Percentiles rank a stretch among this genome's conserved stretches.
Conservation (phyloP, 2,329 filamentous ascomycete species). For the Fusarium nematophilum region DNA sequence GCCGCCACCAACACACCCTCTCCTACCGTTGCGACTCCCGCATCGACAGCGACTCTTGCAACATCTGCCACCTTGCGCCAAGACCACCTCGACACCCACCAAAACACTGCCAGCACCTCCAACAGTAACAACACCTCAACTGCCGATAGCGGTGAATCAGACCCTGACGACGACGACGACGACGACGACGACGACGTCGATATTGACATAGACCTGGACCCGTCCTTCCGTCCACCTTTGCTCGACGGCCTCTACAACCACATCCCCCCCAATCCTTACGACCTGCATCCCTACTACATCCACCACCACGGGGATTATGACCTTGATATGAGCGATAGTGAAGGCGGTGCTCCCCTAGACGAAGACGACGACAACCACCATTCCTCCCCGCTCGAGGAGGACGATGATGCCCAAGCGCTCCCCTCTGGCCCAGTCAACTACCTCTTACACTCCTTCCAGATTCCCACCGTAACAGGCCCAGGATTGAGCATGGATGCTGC, state of each 20-base stretch:
- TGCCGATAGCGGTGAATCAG: slow-evolving; percentile 7
- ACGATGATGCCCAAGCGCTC: slow-evolving; percentile 25
- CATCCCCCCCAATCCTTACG: slow-evolving; percentile 12
- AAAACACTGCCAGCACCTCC: slow-evolving; percentile 6
- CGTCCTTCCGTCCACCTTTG: slow-evolving; percentile 9
- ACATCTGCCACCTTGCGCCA: slow-evolving; percentile 7
- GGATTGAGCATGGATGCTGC: slow-evolving; percentile 30
- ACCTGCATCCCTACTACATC: slow-evolving; percentile 18
- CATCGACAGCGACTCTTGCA: slow-evolving; percentile 4
- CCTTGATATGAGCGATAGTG: slow-evolving; percentile 50
- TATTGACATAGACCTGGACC: slow-evolving; percentile 17
- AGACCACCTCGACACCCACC: slow-evolving; percentile 6
- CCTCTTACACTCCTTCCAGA: slow-evolving; percentile 15
- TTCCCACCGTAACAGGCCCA: slow-evolving; percentile 16
- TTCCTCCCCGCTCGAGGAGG: slow-evolving; percentile 10
- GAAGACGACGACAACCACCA: slow-evolving; percentile 23
- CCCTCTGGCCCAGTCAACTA: slow-evolving; percentile 27
- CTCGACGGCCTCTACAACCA: slow-evolving; percentile 16
- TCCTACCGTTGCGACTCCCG: slow-evolving; percentile 12
- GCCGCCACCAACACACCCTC: slow-evolving; percentile 20
- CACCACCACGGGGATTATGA: slow-evolving; percentile 43
- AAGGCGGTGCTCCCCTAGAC: slow-evolving; percentile 47
- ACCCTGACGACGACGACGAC: slow-evolving; percentile 17
- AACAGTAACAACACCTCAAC: slow-evolving; percentile 2
- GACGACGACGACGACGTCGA: no score